Percentiles rank a stretch among this genome's conserved stretches.
phyloP scores from a whole-genome alignment of 2,329 filamentous ascomycete species.

The Hymenoscyphus repandus region DNA sequence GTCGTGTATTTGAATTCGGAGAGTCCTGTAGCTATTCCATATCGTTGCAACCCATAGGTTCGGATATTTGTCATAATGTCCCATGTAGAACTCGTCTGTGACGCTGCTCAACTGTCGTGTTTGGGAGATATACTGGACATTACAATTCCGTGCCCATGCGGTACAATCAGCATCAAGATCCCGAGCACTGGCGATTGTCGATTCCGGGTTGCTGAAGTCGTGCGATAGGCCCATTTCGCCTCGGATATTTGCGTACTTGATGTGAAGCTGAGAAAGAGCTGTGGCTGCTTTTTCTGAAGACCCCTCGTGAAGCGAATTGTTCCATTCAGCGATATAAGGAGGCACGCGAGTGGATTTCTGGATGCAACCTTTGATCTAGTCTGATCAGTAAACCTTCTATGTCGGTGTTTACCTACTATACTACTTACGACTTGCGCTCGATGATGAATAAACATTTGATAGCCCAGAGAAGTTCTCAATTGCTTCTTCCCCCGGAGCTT shows the following conservation, averaged over 20 bases:
- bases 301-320: constrained; percentile 14
- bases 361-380: constrained; percentile 43
- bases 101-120: constrained; percentile 13
- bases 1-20: constrained; percentile 26
- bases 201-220: constrained; percentile 21
- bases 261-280: constrained; percentile 35
- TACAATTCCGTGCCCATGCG: constrained; percentile 14
- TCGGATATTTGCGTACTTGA: constrained; percentile 22
- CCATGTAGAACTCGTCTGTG: constrained; percentile 22
- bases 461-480: constrained; percentile 42
- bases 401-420: background rate
- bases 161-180: constrained; percentile 20
- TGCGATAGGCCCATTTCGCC: constrained; percentile 20
- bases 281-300: constrained; percentile 32
- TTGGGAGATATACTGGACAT: constrained; percentile 15
- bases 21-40: constrained; percentile 26
- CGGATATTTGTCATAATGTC: constrained; percentile 25
- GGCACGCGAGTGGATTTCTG: constrained; percentile 46
- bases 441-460: constrained; percentile 50
- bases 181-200: constrained; percentile 12
- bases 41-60: constrained; percentile 22
- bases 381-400: constrained; percentile 33
- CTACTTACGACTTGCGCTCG: constrained; percentile 28
- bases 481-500: constrained; percentile 43
- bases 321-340: constrained; percentile 40